Percentiles rank a stretch among this genome's conserved stretches.
These are phyloP conservation scores for Podaxis pistillaris DNA, from an alignment of 768 basidiomycete species.

Conservation along the genomic window DNA sequence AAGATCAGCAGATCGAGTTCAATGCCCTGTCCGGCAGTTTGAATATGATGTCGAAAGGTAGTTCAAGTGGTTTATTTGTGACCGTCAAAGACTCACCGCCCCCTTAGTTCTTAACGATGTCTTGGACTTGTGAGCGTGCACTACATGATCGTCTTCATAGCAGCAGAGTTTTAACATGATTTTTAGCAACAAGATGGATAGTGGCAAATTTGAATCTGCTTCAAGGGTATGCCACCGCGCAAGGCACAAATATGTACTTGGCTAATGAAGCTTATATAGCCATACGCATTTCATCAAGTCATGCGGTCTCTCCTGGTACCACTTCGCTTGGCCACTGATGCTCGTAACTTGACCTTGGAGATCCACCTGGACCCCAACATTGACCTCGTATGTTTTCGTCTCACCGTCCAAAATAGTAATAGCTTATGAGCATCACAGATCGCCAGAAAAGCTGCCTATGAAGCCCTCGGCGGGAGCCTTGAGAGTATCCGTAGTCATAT, in stretches of 20 bases:
- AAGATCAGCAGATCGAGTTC: constrained; percentile 84
- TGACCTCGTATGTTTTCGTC: constrained; percentile 46
- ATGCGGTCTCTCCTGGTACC: constrained; percentile 74
- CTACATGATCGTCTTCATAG: not conserved
- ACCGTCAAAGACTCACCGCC: constrained; percentile 8
- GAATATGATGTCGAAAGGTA: constrained; percentile 87
- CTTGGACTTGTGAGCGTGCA: constrained; percentile 63
- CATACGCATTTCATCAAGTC: constrained; percentile 76
- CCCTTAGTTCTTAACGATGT: constrained; percentile 73
- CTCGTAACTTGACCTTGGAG: constrained; percentile 62
- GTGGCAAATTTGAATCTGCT: constrained; percentile 76
- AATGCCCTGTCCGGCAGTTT: constrained; percentile 79
- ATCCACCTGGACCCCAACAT: constrained; percentile 68
- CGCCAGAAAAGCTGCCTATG: constrained; percentile 57
- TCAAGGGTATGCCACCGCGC: constrained; percentile 37
- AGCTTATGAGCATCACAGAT: constrained; percentile 32
- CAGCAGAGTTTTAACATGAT: not conserved
- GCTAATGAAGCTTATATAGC: constrained; percentile 32
- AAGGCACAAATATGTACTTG: not conserved
- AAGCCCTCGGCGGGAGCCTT: constrained; percentile 52
- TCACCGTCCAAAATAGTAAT: not conserved
- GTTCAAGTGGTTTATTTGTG: constrained; percentile 14
- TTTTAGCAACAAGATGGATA: constrained; percentile 79
- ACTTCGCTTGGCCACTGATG: constrained; percentile 63
- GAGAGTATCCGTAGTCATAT: constrained; percentile 41